Evolutionary conservation across 805 yeast species (phyloP), one percentile per base, ranked within the genome.

Genomic region (Yarrowia osloensis): DNA sequence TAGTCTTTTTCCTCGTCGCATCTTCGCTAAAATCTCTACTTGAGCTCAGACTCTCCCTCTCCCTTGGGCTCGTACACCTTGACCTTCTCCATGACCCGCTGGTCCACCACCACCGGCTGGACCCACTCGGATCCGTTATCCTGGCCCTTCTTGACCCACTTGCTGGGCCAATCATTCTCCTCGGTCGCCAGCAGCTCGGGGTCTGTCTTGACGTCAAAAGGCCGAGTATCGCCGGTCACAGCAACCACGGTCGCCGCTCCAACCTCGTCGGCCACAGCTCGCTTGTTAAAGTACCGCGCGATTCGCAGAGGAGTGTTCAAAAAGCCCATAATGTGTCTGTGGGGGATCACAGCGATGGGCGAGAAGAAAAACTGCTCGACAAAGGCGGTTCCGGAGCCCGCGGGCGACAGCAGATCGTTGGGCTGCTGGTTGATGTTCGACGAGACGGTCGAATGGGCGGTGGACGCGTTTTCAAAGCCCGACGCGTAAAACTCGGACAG

Each of bases 61-160:
- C 29, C 29, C 21, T 57, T 44, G 13, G 66, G 29, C 29, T 71
- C 71, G 69, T 76, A 79, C 4, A 78, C 77, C 26, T 66, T 31
- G 65, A 91, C 74, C 66, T 85, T 77, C 26, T 77, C 74, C 12
- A 82, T 76, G 19, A 94, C 85, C 68, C 97, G 80, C 9, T 84
- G 85, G 74, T 94, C 98, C 31, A 85, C 85, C 8, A 74, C 80
- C 55, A 93, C 79, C 29, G 88, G 93, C 73, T 86, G 86, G 67
- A 88, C 86, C 99, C 99, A 94, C 75, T 94, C 98, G 70, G 96
- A 88, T 46, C 84, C 79, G 70, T 86, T 88, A 65, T 85, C 89
- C 55, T 77, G 75, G n/a, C 97, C 97, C 68, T 82, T 83, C 70
- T 86, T 82, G 37, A 90, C 89, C 97, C 98, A 94, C 68, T 83